These are phyloP conservation scores for Cytospora paraplurivora DNA, from an alignment of 2,329 filamentous ascomycete species.

Conservation along the genomic window DNA sequence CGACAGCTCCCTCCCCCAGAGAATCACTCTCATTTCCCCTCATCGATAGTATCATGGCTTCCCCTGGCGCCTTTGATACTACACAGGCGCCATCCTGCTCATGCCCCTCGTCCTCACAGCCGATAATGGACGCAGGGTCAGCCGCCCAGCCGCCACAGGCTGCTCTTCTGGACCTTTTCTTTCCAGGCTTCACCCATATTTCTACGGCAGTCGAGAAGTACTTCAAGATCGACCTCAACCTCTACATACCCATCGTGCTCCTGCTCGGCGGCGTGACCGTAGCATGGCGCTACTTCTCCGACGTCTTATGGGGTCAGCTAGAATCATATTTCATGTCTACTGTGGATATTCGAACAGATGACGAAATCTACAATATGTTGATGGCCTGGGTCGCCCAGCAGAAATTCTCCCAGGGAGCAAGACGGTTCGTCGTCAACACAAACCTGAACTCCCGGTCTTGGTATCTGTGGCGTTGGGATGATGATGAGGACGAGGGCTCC, in stretches of 20 bases:
- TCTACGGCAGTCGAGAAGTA: slow-evolving; percentile 56
- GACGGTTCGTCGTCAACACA: slow-evolving; percentile 66
- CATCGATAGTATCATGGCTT: slow-evolving; percentile 15
- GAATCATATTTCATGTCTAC: slow-evolving; percentile 63
- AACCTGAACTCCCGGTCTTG: slow-evolving; percentile 57
- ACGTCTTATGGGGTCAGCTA: slow-evolving; percentile 50
- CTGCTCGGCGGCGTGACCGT: slow-evolving; percentile 52
- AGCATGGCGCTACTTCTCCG: slow-evolving; percentile 54
- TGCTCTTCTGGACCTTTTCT: slow-evolving; percentile 61
- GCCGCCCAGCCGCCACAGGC: slow-evolving; percentile 41
- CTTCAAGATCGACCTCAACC: slow-evolving; percentile 61
- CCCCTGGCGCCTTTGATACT: neutral
- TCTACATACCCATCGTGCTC: slow-evolving; percentile 63
- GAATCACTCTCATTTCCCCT: neutral
- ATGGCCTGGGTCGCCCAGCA: slow-evolving; percentile 71
- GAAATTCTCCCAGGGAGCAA: slow-evolving; percentile 59
- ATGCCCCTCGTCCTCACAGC: slow-evolving; percentile 4
- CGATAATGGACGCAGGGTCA: neutral
- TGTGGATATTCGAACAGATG: slow-evolving; percentile 67
- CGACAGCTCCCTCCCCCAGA: neutral
- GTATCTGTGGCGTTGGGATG: slow-evolving; percentile 48
- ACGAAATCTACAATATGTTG: slow-evolving; percentile 72
- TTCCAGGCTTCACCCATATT: slow-evolving; percentile 65
- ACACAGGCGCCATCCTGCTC: neutral
- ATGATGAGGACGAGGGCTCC: slow-evolving; percentile 50